Evolutionary conservation across 129 eudicot species (phyloP), one percentile per base, ranked within the genome.

Genomic region (Escallonia herrerae): DNA sequence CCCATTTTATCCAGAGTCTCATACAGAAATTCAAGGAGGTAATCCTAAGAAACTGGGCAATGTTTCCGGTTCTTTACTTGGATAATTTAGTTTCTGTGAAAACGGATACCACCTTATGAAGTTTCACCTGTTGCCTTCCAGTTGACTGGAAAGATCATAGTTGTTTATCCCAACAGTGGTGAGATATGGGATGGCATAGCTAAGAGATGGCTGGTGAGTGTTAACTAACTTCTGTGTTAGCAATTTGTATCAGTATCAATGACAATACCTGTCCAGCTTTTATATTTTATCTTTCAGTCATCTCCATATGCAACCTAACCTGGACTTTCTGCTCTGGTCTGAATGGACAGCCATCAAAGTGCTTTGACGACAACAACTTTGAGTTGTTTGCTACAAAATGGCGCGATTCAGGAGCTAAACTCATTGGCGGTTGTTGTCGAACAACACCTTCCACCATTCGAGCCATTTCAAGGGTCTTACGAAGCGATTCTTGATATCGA

Each of bases 101-200:
- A 22, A 22, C 1, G 11, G 11, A 51, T 51, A 9, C 15, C 14
- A 10, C 9, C n/a, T 51, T 6, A 2, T 5, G n/a, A 12, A 47
- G 39, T 56, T 63, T 43, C n/a, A 46, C 4, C 1, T 46, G 0
- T 47, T 69, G 33, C 44, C 4, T 43, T 15, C 58, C 83, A 87
- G 97, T 61, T 73, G 59, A 91, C 97, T 0, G 60, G 14, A 14
- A 91, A 91, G 79, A 80, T 82, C 37, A 85, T 87, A 45, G 81
- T 85, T 70, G 96, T 87, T 13, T 87, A 91, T 51, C 97, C 96
- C 8, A 91, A 87, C 70, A 87, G 95, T 61, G 96, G 97, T 3
- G 96, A 84, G 77, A 80, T 64, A 57, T 91, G 89, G 89, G 97
- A 91, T 75, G 97, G 95, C 48, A 53, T 77, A 53, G 84, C 81